Evolutionary conservation across 2,329 filamentous ascomycete species (phyloP), one percentile per base, ranked within the genome.

Genomic region (Thyridium curvatum): DNA sequence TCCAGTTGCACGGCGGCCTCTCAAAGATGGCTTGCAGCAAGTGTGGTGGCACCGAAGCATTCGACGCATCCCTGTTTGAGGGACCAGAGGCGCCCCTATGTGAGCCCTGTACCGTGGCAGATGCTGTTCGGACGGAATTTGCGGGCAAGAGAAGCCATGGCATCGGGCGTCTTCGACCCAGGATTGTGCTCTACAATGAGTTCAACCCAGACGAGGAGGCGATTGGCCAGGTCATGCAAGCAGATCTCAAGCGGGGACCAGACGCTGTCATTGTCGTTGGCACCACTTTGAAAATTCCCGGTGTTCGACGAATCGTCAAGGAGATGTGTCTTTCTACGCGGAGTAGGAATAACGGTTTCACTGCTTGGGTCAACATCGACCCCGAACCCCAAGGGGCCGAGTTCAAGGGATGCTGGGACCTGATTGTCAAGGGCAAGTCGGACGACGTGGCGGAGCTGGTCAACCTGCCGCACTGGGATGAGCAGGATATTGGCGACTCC

Each of bases 1-100:
- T 98, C 44, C 93, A 97, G 60, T 74, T 98, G 8, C 93, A 98
- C 52, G 93, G 93, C 30, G 90, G 91, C 14, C 73, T 98, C 29
- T 82, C 89, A 52, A 93, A 95, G 59, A 97, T 97, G 91, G 85
- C 94, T 13, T 98, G 93, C 63, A 88, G 88, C 33, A 97, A 97
- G 60, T 98, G 93, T 60, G 77, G 80, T 49, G 71, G 84, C 42
- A 71, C 95, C 8, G 76, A 78, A 33, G 74, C 84, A 37, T 90
- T 98, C 52, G 72, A 95, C 46, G 74, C 82, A 8, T 75, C 80
- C 8, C 69, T 94, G 32, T 98, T 98, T 59, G 75, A 86, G 40
- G 88, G 91, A 3, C 85, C 89, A 6, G 79, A 87, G 46, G 80
- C 93, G 4, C 93, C 93, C 18, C 72, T 84, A 9, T 98, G 93